Evolutionary conservation across 148 eudicot genomes (phyloP).

Genomic region (Rhododendron vialii): DNA sequence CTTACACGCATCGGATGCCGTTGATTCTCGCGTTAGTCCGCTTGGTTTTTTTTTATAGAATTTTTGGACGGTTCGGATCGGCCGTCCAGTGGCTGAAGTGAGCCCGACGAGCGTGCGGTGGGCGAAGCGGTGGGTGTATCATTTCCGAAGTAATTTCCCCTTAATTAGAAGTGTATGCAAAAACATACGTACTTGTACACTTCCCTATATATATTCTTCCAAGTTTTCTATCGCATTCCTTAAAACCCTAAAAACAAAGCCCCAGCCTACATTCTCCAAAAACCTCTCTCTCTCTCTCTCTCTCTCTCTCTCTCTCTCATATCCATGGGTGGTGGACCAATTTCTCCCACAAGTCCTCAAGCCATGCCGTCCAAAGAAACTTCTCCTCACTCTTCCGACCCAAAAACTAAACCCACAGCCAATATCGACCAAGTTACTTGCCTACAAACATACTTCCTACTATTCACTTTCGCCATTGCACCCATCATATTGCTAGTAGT

Average conservation of each 20-base stretch:
- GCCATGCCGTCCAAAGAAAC: not conserved
- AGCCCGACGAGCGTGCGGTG: too few species aligned
- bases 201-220: not conserved
- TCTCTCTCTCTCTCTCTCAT: not conserved
- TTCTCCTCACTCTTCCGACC: not conserved
- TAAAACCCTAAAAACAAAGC: not conserved
- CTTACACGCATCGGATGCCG: too few species aligned
- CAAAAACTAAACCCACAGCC: not conserved
- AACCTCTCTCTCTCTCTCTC: not conserved
- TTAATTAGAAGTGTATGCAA: not conserved
- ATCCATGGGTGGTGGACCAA: not conserved
- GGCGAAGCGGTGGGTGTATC: too few species aligned
- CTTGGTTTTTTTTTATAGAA: too few species aligned
- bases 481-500: not conserved
- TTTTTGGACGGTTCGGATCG: too few species aligned
- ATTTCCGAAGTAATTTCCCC: too few species aligned
- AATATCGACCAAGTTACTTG: not conserved
- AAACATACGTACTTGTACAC: not conserved
- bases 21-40: too few species aligned
- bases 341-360: not conserved
- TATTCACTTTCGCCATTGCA: not conserved
- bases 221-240: not conserved
- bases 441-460: not conserved
- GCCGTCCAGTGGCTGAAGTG: too few species aligned
- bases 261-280: not conserved